These are phyloP conservation scores for Paecilomyces sp. DNA, from an alignment of 2,329 filamentous ascomycete genomes.

Conservation along the genomic window DNA sequence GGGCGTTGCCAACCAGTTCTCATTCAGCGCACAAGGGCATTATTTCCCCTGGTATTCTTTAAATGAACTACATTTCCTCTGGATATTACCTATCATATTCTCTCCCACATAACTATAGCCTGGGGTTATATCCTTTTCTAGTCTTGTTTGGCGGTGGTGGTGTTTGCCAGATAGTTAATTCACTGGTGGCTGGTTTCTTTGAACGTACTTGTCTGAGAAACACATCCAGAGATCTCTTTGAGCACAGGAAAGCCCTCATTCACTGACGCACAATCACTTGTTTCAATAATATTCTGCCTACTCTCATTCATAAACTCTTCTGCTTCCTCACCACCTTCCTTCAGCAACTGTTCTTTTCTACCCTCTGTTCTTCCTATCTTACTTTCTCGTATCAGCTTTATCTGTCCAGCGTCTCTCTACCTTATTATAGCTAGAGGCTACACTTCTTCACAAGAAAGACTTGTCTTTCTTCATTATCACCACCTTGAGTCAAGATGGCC, in stretches of 20 bases:
- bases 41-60: neutral
- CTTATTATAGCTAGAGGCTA: conserved; percentile 4
- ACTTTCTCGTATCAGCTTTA: neutral
- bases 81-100: neutral
- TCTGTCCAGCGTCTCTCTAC: neutral
- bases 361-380: conserved; percentile 1
- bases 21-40: neutral
- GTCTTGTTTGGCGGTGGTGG: neutral
- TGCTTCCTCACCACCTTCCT: neutral
- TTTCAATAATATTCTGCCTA: neutral
- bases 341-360: neutral
- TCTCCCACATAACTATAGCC: neutral
- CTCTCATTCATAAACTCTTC: neutral
- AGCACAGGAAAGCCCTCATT: neutral
- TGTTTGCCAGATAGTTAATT: neutral
- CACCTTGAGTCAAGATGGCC: conserved; percentile 12
- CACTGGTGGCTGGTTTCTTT: neutral
- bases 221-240: neutral
- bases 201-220: neutral
- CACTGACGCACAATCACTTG: neutral
- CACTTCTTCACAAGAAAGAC: conserved; percentile 2
- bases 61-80: neutral
- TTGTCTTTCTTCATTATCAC: neutral
- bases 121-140: neutral
- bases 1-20: neutral